Evolutionary conservation across 352 stramenopile genomes (phyloP), one percentile per base, ranked within the genome.

Genomic region (Phytophthora tentaculata): DNA sequence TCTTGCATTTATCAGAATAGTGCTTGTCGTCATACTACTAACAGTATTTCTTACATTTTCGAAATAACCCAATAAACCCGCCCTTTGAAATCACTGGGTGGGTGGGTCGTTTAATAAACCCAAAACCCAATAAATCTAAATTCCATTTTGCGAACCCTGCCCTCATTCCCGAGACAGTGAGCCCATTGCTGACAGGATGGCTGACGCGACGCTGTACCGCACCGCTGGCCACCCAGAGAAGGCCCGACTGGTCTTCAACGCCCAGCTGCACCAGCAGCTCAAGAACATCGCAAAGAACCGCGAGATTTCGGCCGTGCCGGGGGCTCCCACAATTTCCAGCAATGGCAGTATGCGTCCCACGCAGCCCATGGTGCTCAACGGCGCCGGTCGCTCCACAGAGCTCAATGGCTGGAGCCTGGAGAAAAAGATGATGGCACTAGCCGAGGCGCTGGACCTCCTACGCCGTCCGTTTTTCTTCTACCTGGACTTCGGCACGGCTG

Each of bases 391-490:
- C 55, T 74, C 80, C 5, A 79, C 77, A 9, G 83, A 92, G 24
- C 48, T 89, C 12, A 86, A 86, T 41, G 86, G 83, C 5, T 95
- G 88, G 88, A 88, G 87, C 43, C 69, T 93, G 28, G 88, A 95
- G 69, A 89, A 89, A 67, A 94, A 95, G 64, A 84, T 93, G 69
- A 53, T 83, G 51, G 56, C 81, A 39, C 69, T 95, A 7, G 70
- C 71, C 4, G 88, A 95, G 43, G 48, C 84, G 24, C 81, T 86
- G 22, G 73, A 82, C 20, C 72, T 92, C 53, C 69, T 95, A 20
- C 80, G 89, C 12, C 73, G 74, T 1, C 83, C 88, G 1, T 89
- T 77, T 71, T 95, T 95, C 65, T 85, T 91, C 51, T 95, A 94
- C 57, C 62, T 79, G 45, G 88, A 94, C 62, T 91, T 85, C 47